Evolutionary conservation across 2,329 filamentous ascomycete genomes (phyloP), one percentile per base, ranked within the genome.

Genomic region (Metarhizium anisopliae): DNA sequence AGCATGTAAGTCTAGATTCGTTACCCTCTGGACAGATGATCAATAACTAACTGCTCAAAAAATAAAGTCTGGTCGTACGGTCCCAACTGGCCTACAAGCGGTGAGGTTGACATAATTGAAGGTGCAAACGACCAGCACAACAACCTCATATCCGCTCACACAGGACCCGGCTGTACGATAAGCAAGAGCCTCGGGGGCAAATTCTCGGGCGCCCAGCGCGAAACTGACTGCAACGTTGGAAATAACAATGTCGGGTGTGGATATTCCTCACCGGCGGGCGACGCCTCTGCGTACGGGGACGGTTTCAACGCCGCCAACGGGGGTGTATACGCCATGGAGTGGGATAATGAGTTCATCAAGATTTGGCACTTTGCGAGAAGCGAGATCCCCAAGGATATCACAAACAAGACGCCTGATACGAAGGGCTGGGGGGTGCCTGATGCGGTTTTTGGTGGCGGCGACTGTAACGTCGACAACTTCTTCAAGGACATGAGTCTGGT

Each of bases 341-440:
- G 89, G 88, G 85, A 85, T 52, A 72, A 75, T 10, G 70, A 80
- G 1, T 80, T 78, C 55, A 87, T 95, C 67, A 84, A 79, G 55
- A 76, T 94, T 59, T 95, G 86, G 84, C 88, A 89, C 74, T 95
- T 91, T 69, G 74, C 84, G 2, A 81, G 86, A n/a, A 72, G 70
- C 35, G 66, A 69, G 8, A 80, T 92, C 45, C 90, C 90, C 0
- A 64, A 68, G 0, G 85, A 94, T 64, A 85, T 93, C 52, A 68
- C 71, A 4, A 68, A 70, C 36, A 81, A 73, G 55, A 73, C 63
- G 6, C 90, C 89, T 0, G 72, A 86, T 45, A 88, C 89, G 0
- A 67, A 70, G 0, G 70, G 66, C 16, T 95, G 90, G 90, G 86
- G 85, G 0, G 72, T 74, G 1, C 89, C 90, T 0, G 70, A 82